phyloP scores from a whole-genome alignment of 176 grass and related monocot species.

The Oryza punctata region DNA sequence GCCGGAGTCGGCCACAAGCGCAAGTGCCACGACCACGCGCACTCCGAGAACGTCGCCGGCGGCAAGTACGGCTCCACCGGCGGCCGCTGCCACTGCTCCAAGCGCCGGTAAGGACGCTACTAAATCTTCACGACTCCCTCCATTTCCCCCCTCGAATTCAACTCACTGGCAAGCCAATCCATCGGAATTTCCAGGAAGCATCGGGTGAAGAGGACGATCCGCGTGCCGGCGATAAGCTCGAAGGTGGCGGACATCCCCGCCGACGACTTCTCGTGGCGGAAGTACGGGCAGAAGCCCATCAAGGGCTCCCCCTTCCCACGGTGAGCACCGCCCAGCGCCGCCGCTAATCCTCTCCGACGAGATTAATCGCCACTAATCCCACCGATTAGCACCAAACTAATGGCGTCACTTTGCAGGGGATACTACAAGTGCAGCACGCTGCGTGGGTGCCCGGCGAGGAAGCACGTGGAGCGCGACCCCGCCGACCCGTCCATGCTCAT shows the following conservation, averaged over 20 bases:
- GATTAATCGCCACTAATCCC: neutral
- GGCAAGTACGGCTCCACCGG: slow-evolving; percentile 50
- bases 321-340: neutral
- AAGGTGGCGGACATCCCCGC: slow-evolving; percentile 81
- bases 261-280: slow-evolving; percentile 78
- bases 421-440: slow-evolving; percentile 94
- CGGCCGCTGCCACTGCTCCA: slow-evolving; percentile 85
- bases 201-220: slow-evolving; percentile 55
- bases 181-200: slow-evolving; percentile 40
- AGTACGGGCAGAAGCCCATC: slow-evolving; percentile 86
- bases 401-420: slow-evolving; percentile 12
- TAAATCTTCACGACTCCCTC: neutral
- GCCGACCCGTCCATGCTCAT: slow-evolving; percentile 69
- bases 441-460: slow-evolving; percentile 71
- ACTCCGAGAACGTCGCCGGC: slow-evolving; percentile 70
- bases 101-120: slow-evolving; percentile 54
- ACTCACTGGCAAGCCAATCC: neutral
- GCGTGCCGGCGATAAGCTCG: slow-evolving; percentile 80
- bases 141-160: neutral
- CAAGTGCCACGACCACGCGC: slow-evolving; percentile 74
- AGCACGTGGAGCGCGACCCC: slow-evolving; percentile 89
- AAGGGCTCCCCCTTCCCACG: slow-evolving; percentile 76
- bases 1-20: slow-evolving; percentile 42
- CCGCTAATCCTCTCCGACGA: neutral
- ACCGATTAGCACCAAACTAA: neutral